Evolutionary conservation across 2,329 filamentous ascomycete genomes (phyloP), one percentile per base, ranked within the genome.

Genomic region (Penicillium hesseltinei): DNA sequence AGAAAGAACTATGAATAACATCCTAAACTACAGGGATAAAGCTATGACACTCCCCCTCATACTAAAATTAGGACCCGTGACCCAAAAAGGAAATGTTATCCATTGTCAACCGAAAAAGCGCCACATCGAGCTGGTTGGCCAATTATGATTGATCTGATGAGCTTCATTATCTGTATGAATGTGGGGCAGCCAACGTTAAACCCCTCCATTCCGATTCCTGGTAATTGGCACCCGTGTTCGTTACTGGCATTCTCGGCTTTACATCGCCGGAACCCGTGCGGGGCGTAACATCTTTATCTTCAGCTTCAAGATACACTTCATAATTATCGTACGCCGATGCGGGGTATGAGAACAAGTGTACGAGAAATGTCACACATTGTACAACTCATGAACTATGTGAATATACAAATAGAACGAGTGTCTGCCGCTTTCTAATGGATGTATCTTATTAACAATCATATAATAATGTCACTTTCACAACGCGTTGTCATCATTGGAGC

Each of bases 401-500:
- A 35, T 27, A 29, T 57, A 53, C 44, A 53, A 57, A 57, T 53
- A 53, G 27, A 36, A 29, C 7, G 8, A 9, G 10, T 13, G 23
- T 11, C 27, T 27, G 27, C 48, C 39, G 4, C 44, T 21, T 43
- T 38, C 25, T 8, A n/a, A 27, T 15, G 21, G 11, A 6, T 4
- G 25, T n/a, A 40, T 42, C 17, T 35, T 29, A 29, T 15, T 17
- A 43, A 7, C 43, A 15, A 27, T 53, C 43, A 17, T 15, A 19
- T 47, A 35, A 42, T 33, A 39, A 78, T 78, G 74, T 63, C 67
- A 42, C 61, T 66, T 40, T 63, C 69, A 68, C 73, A 77, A 64
- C 73, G 78, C 63, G 81, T 86, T 59, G 81, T 85, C 57, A 84
- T 86, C 59, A 84, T 85, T 58, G 85, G 85, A 38, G 85, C 85